Base-by-base conservation (phyloP, 805 yeast species). In the Candida awuae region DNA sequence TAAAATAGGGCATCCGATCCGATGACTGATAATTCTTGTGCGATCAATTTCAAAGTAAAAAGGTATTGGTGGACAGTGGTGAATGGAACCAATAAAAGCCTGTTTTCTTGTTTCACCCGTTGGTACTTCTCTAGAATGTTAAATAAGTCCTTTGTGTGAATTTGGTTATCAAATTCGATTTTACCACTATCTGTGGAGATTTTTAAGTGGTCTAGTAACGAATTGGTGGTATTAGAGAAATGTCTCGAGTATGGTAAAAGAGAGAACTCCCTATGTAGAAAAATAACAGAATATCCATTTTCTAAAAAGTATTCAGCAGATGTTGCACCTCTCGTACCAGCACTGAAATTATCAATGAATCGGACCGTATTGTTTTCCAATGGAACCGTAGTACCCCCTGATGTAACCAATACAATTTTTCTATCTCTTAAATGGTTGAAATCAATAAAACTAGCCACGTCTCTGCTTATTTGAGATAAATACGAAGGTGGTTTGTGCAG, bases 381-480 rank as follows among this genome's bases (percentile, higher is more conserved):
- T 0, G 99, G 99, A 0, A 92, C 99, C 0, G 97, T 90, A 1
- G 98, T 92, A 17, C 99, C 99, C 18, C 99, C 99, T 8, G 90
- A 78, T 0, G 98, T 92, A 3, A 90, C 94, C 32, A 90, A 63
- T 0, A 77, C 97, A 12, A 90, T 73, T 34, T 70, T 74, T 38
- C 69, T 66, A 27, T 56, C 49, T 2, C 48, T 41, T 12, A 57
- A 47, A 36, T 61, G 54, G 52, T 86, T 94, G 42, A 51, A 61
- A 17, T 69, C 58, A 32, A 88, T 71, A 56, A 90, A 90, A 2
- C 69, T 70, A 8, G 63, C 56, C 8, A 84, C 77, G 44, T 78
- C 76, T 6, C 52, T 46, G 31, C 75, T 69, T 20, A 90, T 63
- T 35, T 77, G 77, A 2, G 71, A 71, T 22, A 92, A 66, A 54